Base-by-base conservation (phyloP, 768 basidiomycete genomes). In the Pulveroboletus frians region DNA sequence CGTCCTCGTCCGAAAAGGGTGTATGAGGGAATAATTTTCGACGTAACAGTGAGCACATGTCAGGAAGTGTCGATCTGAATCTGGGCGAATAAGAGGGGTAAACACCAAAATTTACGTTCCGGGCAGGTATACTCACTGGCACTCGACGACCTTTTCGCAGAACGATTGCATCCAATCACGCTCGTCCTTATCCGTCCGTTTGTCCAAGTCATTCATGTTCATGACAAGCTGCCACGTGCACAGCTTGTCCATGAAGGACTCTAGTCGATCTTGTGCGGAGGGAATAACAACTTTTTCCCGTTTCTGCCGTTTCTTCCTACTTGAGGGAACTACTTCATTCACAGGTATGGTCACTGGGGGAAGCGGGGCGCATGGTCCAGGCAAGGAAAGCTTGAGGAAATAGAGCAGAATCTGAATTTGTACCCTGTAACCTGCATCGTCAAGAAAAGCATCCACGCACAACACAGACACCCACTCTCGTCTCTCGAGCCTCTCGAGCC, bases 141-240 rank as follows among this genome's bases (percentile, higher is more conserved):
- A 75, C 54, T 87, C 83, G 14, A 90, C 80, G 40, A 85, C 58
- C 21, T 81, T 77, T 57, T 83, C 79, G 41, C 75, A 84, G 59
- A 90, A 90, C 1, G 62, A 52, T 61, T 90, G 89, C 69, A 80
- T 81, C 88, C 88, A 90, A 56, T 92, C 88, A 2, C 71, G 70
- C 32, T 74, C 70, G 17, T 73, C 61, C 7, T 53, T 47, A 13
- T 53, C 35, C 17, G 39, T 44, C 4, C n/a, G 41, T 21, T 46
- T 58, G n/a, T 47, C 35, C 20, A 70, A 62, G 11, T 77, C 59
- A 4, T 71, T 66, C 49, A 84, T 63, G 30, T 64, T 60, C 4
- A 52, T 54, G 53, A 72, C 65, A 18, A 90, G 76, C 59, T 90
- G 88, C 85, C 86, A 88, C 68, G 77, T 81, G 4, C 83, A 85